phyloP scores from a whole-genome alignment of 805 yeast species.

The Starmerella ratchasimensis region DNA sequence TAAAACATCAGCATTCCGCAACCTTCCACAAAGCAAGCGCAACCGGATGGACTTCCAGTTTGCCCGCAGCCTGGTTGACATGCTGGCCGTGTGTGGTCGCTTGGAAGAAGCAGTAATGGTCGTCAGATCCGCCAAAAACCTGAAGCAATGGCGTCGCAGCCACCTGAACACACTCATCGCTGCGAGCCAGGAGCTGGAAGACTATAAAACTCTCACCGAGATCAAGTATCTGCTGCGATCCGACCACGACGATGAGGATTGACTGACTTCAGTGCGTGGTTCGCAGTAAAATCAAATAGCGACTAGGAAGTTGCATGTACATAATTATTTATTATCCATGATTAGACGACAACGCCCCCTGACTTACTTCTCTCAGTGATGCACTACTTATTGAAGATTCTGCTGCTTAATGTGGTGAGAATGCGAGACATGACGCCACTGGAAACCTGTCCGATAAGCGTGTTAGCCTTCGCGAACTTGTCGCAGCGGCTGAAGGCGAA shows the following conservation, averaged over 20 bases:
- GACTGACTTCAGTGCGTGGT: no score
- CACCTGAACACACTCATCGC: conserved; percentile 33
- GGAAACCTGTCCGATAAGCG: conserved; percentile 32
- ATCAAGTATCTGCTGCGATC: conserved; percentile 4
- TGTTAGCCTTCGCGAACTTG: conserved; percentile 75
- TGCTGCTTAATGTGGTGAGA: conserved; percentile 9
- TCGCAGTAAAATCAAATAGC: no score
- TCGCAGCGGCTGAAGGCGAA: conserved; percentile 87
- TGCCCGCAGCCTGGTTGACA: conserved; percentile 55
- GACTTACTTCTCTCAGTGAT: background rate
- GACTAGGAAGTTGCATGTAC: no score
- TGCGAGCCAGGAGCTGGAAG: conserved; percentile 35
- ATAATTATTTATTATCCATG: conserved; percentile 1
- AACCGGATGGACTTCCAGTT: conserved; percentile 46
- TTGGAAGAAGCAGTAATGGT: conserved; percentile 59
- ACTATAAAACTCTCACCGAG: conserved; percentile 19
- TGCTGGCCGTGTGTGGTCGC: conserved; percentile 41
- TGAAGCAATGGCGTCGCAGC: conserved; percentile 53
- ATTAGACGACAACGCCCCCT: no score
- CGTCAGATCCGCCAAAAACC: conserved; percentile 49
- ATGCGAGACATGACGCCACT: conserved; percentile 15
- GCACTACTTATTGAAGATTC: conserved; percentile 6
- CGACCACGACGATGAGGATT: no score
- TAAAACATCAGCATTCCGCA: conserved; percentile 35
- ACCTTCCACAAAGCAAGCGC: conserved; percentile 28